These are phyloP conservation scores for Tetrapisispora pingtungensis DNA, from an alignment of 805 yeast species.

Conservation along the genomic window DNA sequence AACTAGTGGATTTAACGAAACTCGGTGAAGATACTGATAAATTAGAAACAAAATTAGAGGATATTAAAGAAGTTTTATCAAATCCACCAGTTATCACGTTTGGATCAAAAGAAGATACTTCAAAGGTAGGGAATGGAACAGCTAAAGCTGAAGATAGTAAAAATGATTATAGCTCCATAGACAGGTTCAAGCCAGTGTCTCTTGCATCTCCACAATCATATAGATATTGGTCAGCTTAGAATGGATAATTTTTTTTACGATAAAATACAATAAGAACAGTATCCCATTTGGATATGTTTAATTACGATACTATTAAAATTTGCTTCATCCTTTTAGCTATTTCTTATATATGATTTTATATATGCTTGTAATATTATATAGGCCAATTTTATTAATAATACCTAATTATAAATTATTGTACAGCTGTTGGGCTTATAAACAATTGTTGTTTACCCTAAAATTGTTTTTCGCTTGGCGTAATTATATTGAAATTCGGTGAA, in stretches of 20 bases:
- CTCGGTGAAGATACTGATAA: constrained; percentile 10
- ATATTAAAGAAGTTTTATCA: constrained; percentile 20
- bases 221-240: constrained; percentile 59
- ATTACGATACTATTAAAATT: no score
- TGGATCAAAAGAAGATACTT: constrained; percentile 8
- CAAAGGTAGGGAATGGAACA: neutral
- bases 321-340: neutral
- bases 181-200: constrained; percentile 41
- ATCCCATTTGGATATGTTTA: no score
- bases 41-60: constrained; percentile 12
- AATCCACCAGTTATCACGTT: constrained; percentile 27
- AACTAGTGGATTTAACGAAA: constrained; percentile 14
- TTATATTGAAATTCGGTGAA: no score
- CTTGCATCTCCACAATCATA: constrained; percentile 52
- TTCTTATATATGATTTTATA: neutral
- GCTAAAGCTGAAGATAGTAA: constrained; percentile 5
- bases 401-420: no score
- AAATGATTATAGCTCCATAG: neutral
- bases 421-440: no score
- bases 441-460: no score
- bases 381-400: neutral
- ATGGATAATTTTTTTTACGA: no score
- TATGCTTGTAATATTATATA: neutral
- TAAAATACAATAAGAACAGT: no score
- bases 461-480: no score